phyloP scores from a whole-genome alignment of 176 grass and related monocot species.

The Ampelocalamus luodianensis region DNA sequence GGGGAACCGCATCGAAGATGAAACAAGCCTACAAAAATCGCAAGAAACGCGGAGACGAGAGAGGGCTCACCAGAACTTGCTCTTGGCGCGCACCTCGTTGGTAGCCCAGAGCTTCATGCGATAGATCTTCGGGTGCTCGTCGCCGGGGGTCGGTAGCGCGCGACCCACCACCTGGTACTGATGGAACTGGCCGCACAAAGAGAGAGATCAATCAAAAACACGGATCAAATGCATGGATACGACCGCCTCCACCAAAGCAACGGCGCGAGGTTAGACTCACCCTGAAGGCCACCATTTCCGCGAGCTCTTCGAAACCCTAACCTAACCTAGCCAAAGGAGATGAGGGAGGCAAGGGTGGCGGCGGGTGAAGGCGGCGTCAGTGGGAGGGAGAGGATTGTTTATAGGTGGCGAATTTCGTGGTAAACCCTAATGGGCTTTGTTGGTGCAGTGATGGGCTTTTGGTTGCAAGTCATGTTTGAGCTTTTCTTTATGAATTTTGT shows the following conservation, averaged over 20 bases:
- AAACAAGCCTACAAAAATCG: neutral
- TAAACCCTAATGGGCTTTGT: constrained; percentile 50
- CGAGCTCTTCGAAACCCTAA: constrained; percentile 25
- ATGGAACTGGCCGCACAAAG: constrained; percentile 62
- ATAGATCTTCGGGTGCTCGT: constrained; percentile 90
- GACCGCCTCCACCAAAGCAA: neutral
- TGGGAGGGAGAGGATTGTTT: neutral
- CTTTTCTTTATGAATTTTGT: neutral
- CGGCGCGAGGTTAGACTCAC: constrained; percentile 7
- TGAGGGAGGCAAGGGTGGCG: neutral
- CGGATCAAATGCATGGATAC: neutral
- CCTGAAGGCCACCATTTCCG: constrained; percentile 65
- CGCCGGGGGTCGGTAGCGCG: constrained; percentile 62
- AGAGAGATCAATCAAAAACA: constrained; percentile 13
- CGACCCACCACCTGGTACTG: constrained; percentile 89
- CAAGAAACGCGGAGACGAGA: neutral
- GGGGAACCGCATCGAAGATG: neutral
- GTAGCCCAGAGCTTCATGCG: constrained; percentile 92
- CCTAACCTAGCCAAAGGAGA: constrained; percentile 34
- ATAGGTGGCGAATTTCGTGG: constrained; percentile 21
- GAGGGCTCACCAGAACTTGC: constrained; percentile 69
- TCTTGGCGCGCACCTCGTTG: constrained; percentile 84
- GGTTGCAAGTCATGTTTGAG: neutral
- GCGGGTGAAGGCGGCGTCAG: constrained; percentile 27
- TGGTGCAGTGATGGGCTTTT: neutral